phyloP scores from a whole-genome alignment of 352 stramenopile genomes.

The Pythium dissotocum region DNA sequence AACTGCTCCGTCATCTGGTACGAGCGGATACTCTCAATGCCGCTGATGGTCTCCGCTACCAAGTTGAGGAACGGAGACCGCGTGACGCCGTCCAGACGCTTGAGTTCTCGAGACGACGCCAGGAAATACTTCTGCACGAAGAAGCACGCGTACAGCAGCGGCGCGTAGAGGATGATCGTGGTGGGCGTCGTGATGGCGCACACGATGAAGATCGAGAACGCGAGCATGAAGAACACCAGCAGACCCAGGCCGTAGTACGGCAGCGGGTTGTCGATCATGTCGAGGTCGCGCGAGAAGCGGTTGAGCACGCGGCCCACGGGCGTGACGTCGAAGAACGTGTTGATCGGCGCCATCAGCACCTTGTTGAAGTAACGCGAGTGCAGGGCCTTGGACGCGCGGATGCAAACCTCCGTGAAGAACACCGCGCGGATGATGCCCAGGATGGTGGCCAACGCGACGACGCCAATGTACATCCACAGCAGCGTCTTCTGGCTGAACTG shows the following conservation, averaged over 20 bases:
- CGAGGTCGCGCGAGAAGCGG: slow-evolving; percentile 45
- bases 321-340: slow-evolving; percentile 42
- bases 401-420: slow-evolving; percentile 52
- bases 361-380: slow-evolving; percentile 48
- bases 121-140: slow-evolving; percentile 80
- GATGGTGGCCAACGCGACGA: slow-evolving; percentile 34
- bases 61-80: slow-evolving; percentile 89
- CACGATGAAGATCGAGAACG: slow-evolving; percentile 25
- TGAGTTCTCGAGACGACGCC: slow-evolving; percentile 74
- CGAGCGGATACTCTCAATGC: slow-evolving; percentile 89
- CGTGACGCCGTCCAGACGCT: slow-evolving; percentile 90
- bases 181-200: slow-evolving; percentile 48
- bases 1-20: slow-evolving; percentile 36
- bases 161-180: slow-evolving; percentile 54
- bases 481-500: slow-evolving; percentile 37
- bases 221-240: slow-evolving; percentile 38
- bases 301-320: slow-evolving; percentile 33
- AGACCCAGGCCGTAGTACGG: slow-evolving; percentile 55
- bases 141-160: slow-evolving; percentile 37
- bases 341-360: slow-evolving; percentile 35
- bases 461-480: slow-evolving; percentile 39
- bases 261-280: slow-evolving; percentile 49
- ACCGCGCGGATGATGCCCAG: slow-evolving; percentile 43
- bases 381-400: slow-evolving; percentile 43
- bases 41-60: slow-evolving; percentile 89